These are phyloP conservation scores for Buddleja alternifolia DNA, from an alignment of 257 asterid species.

Conservation along the genomic window DNA sequence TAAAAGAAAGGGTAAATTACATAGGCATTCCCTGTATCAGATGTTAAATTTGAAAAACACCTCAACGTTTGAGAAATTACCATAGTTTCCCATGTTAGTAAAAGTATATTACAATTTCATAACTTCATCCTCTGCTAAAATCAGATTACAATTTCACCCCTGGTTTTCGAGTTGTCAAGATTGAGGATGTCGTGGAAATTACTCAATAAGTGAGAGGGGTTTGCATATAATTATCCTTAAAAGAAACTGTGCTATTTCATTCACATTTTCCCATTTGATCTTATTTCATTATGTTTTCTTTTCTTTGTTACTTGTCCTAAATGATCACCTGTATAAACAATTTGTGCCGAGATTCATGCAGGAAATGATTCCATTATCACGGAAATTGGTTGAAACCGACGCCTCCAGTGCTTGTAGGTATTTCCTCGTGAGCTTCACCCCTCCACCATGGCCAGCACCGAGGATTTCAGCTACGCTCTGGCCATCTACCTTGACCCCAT, in stretches of 20 bases:
- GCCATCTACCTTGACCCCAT: slow-evolving; percentile 84
- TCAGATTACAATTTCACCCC: no score
- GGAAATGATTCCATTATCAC: slow-evolving; percentile 84
- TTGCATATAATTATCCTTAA: no score
- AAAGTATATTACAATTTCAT: no score
- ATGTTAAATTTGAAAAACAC: no score
- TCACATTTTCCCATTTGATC: not conserved
- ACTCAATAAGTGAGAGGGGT: no score
- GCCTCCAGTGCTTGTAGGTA: slow-evolving; percentile 90
- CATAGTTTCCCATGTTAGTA: no score
- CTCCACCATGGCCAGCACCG: slow-evolving; percentile 90
- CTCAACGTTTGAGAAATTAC: no score
- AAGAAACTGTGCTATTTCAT: not conserved
- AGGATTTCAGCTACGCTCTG: slow-evolving; percentile 89
- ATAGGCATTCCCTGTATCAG: no score
- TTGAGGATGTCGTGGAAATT: no score
- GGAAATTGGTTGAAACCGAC: slow-evolving; percentile 71
- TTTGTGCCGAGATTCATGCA: slow-evolving; percentile 96
- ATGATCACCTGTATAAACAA: slow-evolving; percentile 80
- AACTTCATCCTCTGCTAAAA: no score
- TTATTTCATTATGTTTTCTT: not conserved
- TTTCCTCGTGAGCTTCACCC: slow-evolving; percentile 79
- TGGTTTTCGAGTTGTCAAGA: no score
- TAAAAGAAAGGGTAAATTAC: not conserved
- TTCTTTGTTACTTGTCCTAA: not conserved